These are phyloP conservation scores for Zygosaccharomyces gambellarensis DNA, from an alignment of 805 yeast genomes.

Conservation along the genomic window DNA sequence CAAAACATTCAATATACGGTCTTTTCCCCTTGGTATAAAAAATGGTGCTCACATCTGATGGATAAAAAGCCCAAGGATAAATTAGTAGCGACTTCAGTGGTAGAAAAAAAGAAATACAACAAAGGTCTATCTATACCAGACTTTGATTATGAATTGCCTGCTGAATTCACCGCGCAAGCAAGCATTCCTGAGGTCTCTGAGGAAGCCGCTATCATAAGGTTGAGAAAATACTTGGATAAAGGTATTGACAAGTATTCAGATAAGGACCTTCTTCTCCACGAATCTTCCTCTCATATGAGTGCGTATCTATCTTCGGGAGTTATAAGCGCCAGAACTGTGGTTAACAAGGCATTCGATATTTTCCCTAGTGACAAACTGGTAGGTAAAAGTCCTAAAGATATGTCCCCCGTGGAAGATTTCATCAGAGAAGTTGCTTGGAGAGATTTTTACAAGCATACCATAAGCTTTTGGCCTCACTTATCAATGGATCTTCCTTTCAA, in stretches of 20 bases:
- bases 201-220: constrained; percentile 17
- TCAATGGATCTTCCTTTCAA: constrained; percentile 48
- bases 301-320: constrained; percentile 46
- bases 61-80: constrained; percentile 5
- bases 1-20: constrained; percentile 44
- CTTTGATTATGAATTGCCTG: constrained; percentile 19
- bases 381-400: constrained; percentile 26
- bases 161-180: constrained; percentile 15
- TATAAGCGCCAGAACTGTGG: constrained; percentile 40
- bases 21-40: constrained; percentile 46
- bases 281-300: constrained; percentile 40
- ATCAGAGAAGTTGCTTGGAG: constrained; percentile 56
- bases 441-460: constrained; percentile 50
- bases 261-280: constrained; percentile 20
- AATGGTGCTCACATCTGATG: constrained; percentile 36
- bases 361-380: constrained; percentile 17
- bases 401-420: constrained; percentile 40
- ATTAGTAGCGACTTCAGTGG: constrained; percentile 1
- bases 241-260: constrained; percentile 14
- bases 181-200: constrained; percentile 19
- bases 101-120: constrained; percentile 7
- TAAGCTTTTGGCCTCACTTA: constrained; percentile 47
- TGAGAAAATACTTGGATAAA: constrained; percentile 14
- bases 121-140: constrained; percentile 10
- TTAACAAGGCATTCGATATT: constrained; percentile 27